phyloP scores from a whole-genome alignment of 345 rosid genomes.

The Balakata baccata region DNA sequence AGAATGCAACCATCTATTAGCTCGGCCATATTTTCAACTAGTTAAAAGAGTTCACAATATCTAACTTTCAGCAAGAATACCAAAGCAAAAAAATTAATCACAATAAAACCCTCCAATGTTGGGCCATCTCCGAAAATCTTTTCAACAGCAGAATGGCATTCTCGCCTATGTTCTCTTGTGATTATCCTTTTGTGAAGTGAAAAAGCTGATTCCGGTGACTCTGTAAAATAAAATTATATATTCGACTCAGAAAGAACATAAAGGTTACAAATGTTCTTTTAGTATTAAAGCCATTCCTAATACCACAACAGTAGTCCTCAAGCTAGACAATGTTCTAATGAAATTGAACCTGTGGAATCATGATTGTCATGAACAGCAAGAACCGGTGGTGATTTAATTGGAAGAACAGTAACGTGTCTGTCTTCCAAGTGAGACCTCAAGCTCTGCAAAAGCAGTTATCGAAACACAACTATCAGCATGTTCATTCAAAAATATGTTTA shows the following conservation, averaged over 20 bases:
- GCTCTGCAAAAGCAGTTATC: slow-evolving; percentile 40
- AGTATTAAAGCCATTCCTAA: not conserved
- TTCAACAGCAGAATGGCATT: slow-evolving; percentile 54
- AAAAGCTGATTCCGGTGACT: slow-evolving; percentile 29
- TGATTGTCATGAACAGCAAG: slow-evolving; percentile 35
- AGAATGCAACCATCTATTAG: not conserved
- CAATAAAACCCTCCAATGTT: slow-evolving; percentile 51
- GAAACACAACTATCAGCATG: not conserved
- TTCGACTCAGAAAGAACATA: not conserved
- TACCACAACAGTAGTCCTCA: not conserved
- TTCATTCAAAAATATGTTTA: not conserved
- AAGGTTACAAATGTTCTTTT: not conserved
- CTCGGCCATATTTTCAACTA: slow-evolving; percentile 4
- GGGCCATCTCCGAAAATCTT: slow-evolving; percentile 50
- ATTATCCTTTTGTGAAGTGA: slow-evolving; percentile 37
- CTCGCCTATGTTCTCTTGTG: slow-evolving; percentile 53
- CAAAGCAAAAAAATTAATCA: slow-evolving; percentile 86
- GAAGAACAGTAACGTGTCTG: slow-evolving; percentile 36
- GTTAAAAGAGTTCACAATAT: slow-evolving; percentile 2
- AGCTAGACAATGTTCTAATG: not conserved
- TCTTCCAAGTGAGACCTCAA: slow-evolving; percentile 48
- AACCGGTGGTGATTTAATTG: slow-evolving; percentile 70
- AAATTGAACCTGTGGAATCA: slow-evolving; percentile 32
- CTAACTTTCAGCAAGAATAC: slow-evolving; percentile 30
- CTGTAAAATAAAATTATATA: slow-evolving; percentile 27